A percentile compares a stretch with the other conserved stretches of the same genome.
These are phyloP conservation scores for Avicennia marina DNA, from an alignment of 257 asterid genomes.

Conservation along the genomic window DNA sequence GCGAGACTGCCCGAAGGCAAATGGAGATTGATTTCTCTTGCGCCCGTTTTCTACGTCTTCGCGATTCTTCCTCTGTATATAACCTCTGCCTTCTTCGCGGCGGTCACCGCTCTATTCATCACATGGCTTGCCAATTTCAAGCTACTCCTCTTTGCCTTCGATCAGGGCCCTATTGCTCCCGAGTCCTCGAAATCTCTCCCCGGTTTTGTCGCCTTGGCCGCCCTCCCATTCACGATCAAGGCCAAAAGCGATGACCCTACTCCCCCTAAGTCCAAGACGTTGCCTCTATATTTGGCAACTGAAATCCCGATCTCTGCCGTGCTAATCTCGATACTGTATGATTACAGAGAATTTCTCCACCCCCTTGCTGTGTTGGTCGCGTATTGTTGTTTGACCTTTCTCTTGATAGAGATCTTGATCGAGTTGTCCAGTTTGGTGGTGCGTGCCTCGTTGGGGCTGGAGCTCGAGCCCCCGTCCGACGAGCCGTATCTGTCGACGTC, in stretches of 20 bases:
- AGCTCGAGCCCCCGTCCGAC: constrained; percentile 50
- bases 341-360: constrained; percentile 4
- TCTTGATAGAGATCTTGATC: constrained; percentile 34
- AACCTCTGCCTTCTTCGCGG: constrained; percentile 34
- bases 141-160: constrained; percentile 55
- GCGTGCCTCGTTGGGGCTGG: constrained; percentile 27
- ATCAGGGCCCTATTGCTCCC: constrained; percentile 44
- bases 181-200: constrained; percentile 29
- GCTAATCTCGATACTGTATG: constrained; percentile 5
- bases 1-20: constrained; percentile 35
- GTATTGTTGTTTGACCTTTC: constrained; percentile 31
- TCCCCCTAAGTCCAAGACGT: constrained; percentile 6
- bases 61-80: constrained; percentile 34
- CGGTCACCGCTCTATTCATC: constrained; percentile 34
- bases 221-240: constrained; percentile 42
- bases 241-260: neutral
- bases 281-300: constrained; percentile 30
- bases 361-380: constrained; percentile 9
- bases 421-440: constrained; percentile 21
- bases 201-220: constrained; percentile 37
- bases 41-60: constrained; percentile 43
- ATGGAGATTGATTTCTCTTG: constrained; percentile 40
- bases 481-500: constrained; percentile 63
- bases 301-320: constrained; percentile 25
- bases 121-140: constrained; percentile 59